Percentiles rank a stretch among this genome's conserved stretches.
Conservation (phyloP, 106 monocot genomes). For the Vanilla planifolia region DNA sequence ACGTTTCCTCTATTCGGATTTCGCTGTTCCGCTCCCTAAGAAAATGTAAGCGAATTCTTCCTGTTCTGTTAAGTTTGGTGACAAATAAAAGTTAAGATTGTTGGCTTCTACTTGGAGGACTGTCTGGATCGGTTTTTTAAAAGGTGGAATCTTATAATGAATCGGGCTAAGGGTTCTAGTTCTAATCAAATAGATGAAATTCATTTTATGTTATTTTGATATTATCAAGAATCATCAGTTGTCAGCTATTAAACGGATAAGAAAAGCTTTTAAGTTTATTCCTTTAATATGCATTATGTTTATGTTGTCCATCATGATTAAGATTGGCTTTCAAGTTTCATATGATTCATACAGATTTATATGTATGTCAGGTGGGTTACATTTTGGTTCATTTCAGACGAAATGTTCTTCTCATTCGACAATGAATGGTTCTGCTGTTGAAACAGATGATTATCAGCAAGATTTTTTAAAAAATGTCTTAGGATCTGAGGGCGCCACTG, state of each 20-base stretch:
- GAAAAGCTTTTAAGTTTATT: background rate
- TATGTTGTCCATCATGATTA: background rate
- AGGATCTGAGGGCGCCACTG: background rate
- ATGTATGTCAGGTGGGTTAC: background rate
- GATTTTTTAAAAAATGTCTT: conserved; percentile 16
- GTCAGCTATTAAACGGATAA: too few relatives aligned
- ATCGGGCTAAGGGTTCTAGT: too few relatives aligned
- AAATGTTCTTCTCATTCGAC: conserved; percentile 16
- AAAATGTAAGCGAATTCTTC: background rate
- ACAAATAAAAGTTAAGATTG: background rate
- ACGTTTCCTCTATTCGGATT: background rate
- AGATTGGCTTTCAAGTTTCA: background rate
- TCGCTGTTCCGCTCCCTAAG: background rate
- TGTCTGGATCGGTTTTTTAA: background rate
- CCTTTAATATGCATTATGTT: too few relatives aligned
- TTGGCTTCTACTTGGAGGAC: background rate
- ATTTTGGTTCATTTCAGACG: background rate
- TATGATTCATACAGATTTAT: background rate
- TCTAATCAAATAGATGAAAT: background rate
- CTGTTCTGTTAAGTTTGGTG: background rate
- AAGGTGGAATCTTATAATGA: background rate
- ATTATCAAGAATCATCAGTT: background rate
- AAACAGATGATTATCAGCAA: conserved; percentile 34
- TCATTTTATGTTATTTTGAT: background rate
- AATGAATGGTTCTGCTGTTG: conserved; percentile 26